Percentiles rank a stretch among this genome's conserved stretches.
phyloP scores from a whole-genome alignment of 2,329 filamentous ascomycete genomes.

The Fusarium euwallaceae region DNA sequence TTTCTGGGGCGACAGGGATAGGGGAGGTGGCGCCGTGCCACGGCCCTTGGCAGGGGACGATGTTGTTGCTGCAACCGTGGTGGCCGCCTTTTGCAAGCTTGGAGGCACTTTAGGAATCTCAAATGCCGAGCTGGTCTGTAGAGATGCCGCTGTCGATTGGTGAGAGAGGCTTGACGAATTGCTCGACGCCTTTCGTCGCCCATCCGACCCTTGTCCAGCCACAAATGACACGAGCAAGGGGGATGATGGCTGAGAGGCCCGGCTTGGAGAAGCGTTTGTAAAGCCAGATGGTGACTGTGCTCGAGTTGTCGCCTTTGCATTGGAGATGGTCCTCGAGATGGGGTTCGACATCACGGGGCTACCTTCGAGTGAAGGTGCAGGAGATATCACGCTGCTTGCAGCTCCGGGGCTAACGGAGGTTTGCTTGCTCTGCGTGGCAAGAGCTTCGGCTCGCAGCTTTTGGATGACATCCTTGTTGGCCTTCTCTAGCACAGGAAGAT shows the following conservation, averaged over 20 bases:
- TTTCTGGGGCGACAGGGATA: slow-evolving; percentile 74
- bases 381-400: slow-evolving; percentile 63
- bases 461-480: slow-evolving; percentile 99
- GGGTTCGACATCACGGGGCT: slow-evolving; percentile 86
- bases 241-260: slow-evolving; percentile 75
- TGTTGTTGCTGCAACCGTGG: slow-evolving; percentile 59
- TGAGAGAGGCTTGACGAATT: slow-evolving; percentile 88
- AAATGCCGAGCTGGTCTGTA: slow-evolving; percentile 79
- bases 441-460: slow-evolving; percentile 90
- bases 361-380: slow-evolving; percentile 81
- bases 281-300: slow-evolving; percentile 88
- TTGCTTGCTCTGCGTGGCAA: slow-evolving; percentile 74
- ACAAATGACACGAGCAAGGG: slow-evolving; percentile 98
- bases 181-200: slow-evolving; percentile 89
- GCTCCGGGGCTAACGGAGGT: slow-evolving; percentile 60
- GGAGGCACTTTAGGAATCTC: slow-evolving; percentile 77
- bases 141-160: slow-evolving; percentile 69
- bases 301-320: slow-evolving; percentile 81
- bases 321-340: slow-evolving; percentile 85
- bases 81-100: slow-evolving; percentile 71
- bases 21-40: slow-evolving; percentile 62
- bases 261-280: slow-evolving; percentile 88
- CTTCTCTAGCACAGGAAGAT: slow-evolving; percentile 94
- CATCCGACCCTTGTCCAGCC: slow-evolving; percentile 82
- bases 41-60: slow-evolving; percentile 70